Evolutionary conservation across 2,329 filamentous ascomycete genomes (phyloP), one percentile per base, ranked within the genome.

Genomic region (Ilyonectria destructans): DNA sequence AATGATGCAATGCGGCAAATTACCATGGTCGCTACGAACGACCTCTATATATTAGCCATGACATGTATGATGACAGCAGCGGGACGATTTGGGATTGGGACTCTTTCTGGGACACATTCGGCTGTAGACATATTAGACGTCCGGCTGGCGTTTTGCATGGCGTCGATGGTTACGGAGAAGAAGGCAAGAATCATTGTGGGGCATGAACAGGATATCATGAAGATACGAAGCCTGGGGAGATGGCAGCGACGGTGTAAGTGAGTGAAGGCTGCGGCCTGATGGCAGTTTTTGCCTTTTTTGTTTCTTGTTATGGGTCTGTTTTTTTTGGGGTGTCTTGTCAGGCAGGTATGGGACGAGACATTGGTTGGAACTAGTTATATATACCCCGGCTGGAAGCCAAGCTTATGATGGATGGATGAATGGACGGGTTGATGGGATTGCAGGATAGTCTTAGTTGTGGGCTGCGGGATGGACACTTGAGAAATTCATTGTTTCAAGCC

Each of bases 301-400:
- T 55, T 57, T 72, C 13, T 71, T 68, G 58, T 67, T 49, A 57
- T 48, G 33, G 23, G 29, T 56, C 35, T 19, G 33, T 48, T n/a
- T 54, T 65, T 56, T 61, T 69, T 37, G n/a, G 61, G 65, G 35
- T 49, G 63, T 69, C 65, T 64, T 48, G 61, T 69, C 59, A 40
- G 54, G 62, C 46, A 62, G 65, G 64, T 58, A 66, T 67, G 57
- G 72, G 71, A 72, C 62, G 31, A 71, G 71, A 72, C 64, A 29
- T 55, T 58, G 62, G 57, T 59, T 66, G 62, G 66, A 67, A 52
- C 48, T 73, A 68, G 57, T 71, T 77, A 75, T 56, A 74, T 77
- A 77, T 77, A 77, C 75, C 73, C 75, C 74, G 75, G 75, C 74
- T 67, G 49, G 65, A 73, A 73, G 75, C 75, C 75, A 76, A 71